Conservation (phyloP, 2,329 filamentous ascomycete species). For the Fusarium praegraminearum region DNA sequence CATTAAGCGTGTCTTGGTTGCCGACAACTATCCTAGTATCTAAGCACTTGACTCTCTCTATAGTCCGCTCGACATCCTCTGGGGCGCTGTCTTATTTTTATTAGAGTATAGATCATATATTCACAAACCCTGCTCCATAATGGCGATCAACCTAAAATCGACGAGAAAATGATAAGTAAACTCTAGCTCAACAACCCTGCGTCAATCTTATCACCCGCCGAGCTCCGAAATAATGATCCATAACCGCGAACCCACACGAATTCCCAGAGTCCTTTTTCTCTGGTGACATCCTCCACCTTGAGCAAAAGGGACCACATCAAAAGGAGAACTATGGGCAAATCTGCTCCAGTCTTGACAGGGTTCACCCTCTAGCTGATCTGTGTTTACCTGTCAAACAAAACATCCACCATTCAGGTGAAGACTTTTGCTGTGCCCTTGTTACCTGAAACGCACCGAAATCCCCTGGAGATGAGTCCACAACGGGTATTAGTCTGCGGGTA, state of each 20-base stretch:
- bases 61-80: not conserved
- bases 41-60: not conserved
- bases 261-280: not conserved
- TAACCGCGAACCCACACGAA: not conserved
- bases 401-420: constrained; percentile 1
- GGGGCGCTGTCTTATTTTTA: accelerated
- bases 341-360: not conserved
- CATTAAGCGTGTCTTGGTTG: not conserved
- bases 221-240: not conserved
- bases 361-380: not conserved
- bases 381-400: not conserved
- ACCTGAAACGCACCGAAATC: not conserved
- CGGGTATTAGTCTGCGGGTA: not conserved
- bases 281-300: not conserved
- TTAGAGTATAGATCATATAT: not conserved
- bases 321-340: not conserved
- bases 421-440: not conserved
- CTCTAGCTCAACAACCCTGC: not conserved
- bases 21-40: not conserved
- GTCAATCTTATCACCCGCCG: not conserved
- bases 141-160: not conserved
- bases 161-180: not conserved
- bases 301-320: not conserved
- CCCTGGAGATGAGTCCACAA: not conserved
- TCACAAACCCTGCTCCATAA: not conserved